These are phyloP conservation scores for Rhododendron henanense DNA, from an alignment of 148 eudicot genomes.

Conservation along the genomic window DNA sequence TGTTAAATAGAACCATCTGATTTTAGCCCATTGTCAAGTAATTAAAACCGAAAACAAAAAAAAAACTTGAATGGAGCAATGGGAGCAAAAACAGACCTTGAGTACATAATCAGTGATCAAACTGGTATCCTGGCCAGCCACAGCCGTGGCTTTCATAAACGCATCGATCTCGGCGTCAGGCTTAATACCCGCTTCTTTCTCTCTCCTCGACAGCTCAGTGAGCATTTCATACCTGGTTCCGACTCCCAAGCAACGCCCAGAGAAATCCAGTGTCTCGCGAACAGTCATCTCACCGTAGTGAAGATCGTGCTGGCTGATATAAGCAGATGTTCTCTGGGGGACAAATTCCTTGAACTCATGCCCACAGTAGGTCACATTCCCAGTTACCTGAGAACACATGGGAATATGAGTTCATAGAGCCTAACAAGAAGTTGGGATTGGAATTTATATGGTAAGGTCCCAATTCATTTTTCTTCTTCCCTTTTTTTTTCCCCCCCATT, in stretches of 20 bases:
- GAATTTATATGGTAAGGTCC: background rate
- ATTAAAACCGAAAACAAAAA: background rate
- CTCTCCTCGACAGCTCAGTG: slow-evolving; percentile 26
- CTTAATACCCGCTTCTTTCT: slow-evolving; percentile 25
- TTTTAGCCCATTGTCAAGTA: background rate
- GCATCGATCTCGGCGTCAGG: slow-evolving; percentile 34
- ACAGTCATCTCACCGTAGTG: slow-evolving; percentile 42
- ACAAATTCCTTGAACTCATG: slow-evolving; percentile 33
- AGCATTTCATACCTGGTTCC: slow-evolving; percentile 33
- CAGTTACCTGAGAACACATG: slow-evolving; percentile 20
- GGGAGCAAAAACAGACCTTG: slow-evolving; percentile 18
- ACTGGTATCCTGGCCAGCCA: slow-evolving; percentile 31
- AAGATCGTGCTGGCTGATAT: slow-evolving; percentile 38
- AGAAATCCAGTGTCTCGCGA: slow-evolving; percentile 34
- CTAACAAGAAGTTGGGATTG: background rate
- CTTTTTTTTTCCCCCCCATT: background rate
- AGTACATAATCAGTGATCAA: slow-evolving; percentile 37
- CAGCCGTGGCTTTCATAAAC: slow-evolving; percentile 31
- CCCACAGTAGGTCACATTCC: slow-evolving; percentile 32
- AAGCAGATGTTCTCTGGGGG: slow-evolving; percentile 36
- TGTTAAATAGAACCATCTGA: background rate
- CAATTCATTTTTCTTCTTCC: background rate
- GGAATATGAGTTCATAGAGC: background rate
- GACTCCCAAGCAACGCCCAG: slow-evolving; percentile 36
- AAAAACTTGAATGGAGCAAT: background rate